Percentiles rank a stretch among this genome's conserved stretches.
Conservation (phyloP, 441 rosid species). For the Mallotus repandus region DNA sequence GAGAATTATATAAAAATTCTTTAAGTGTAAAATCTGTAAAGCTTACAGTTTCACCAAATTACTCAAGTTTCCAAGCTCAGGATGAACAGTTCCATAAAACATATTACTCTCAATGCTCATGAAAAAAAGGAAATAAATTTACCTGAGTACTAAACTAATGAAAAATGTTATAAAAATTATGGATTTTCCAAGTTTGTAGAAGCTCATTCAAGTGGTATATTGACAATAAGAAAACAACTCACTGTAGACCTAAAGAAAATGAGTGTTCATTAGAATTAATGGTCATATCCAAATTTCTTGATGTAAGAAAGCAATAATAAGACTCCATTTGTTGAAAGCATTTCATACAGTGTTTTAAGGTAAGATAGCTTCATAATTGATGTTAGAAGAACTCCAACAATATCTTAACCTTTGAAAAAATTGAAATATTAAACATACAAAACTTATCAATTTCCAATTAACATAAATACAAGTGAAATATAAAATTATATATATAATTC, state of each 20-base stretch:
- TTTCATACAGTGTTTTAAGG: slow-evolving; percentile 33
- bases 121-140: neutral
- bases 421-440: slow-evolving; percentile 8
- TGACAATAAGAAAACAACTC: slow-evolving; percentile 32
- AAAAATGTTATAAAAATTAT: neutral
- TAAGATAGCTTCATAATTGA: slow-evolving; percentile 33
- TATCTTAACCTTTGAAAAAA: slow-evolving; percentile 32
- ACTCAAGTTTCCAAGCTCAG: slow-evolving; percentile 28
- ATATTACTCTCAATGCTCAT: slow-evolving; percentile 43
- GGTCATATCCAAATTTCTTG: no score
- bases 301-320: neutral
- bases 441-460: neutral
- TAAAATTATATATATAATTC: neutral
- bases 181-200: neutral
- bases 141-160: neutral
- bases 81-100: slow-evolving; percentile 36
- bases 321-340: neutral
- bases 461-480: neutral
- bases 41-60: slow-evolving; percentile 27
- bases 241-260: slow-evolving; percentile 11
- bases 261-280: no score
- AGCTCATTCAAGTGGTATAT: slow-evolving; percentile 43
- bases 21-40: no score
- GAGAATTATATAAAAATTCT: no score
- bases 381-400: slow-evolving; percentile 36